phyloP scores from a whole-genome alignment of 2,329 filamentous ascomycete genomes.

The Epicoccum nigrum region DNA sequence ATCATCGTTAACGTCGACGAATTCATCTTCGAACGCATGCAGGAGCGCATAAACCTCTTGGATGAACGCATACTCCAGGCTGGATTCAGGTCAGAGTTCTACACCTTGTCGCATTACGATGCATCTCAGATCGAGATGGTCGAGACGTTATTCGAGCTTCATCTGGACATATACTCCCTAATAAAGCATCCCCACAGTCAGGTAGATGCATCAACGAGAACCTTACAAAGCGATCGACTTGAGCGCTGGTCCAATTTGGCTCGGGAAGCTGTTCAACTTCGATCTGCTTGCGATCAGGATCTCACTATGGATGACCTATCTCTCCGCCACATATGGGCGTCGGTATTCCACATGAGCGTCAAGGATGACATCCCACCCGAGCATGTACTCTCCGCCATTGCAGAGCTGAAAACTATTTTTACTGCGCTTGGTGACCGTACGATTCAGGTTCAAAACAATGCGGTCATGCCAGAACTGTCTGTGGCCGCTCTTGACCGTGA shows the following conservation, averaged over 20 bases:
- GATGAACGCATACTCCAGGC: conserved; percentile 36
- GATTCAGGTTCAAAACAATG: conserved; percentile 78
- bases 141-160: conserved; percentile 69
- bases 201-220: conserved; percentile 58
- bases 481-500: conserved; percentile 84
- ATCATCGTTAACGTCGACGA: conserved; percentile 62
- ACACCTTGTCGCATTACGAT: conserved; percentile 39
- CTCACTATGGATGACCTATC: conserved; percentile 51
- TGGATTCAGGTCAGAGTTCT: conserved; percentile 19
- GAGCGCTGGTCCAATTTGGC: conserved; percentile 66
- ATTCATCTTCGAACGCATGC: conserved; percentile 54
- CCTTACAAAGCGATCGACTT: conserved; percentile 63
- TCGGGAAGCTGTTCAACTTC: conserved; percentile 58
- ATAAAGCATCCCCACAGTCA: conserved; percentile 66
- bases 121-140: conserved; percentile 57
- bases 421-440: conserved; percentile 54
- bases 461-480: conserved; percentile 86
- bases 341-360: conserved; percentile 65
- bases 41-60: conserved; percentile 40
- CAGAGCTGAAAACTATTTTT: conserved; percentile 65
- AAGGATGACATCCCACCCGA: conserved; percentile 62
- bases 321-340: conserved; percentile 70
- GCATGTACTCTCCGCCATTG: conserved; percentile 66
- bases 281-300: conserved; percentile 31
- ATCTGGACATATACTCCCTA: conserved; percentile 69